Evolutionary conservation across 192 early-diverging fungal species (phyloP).

Genomic region (Mortierella alpina): DNA sequence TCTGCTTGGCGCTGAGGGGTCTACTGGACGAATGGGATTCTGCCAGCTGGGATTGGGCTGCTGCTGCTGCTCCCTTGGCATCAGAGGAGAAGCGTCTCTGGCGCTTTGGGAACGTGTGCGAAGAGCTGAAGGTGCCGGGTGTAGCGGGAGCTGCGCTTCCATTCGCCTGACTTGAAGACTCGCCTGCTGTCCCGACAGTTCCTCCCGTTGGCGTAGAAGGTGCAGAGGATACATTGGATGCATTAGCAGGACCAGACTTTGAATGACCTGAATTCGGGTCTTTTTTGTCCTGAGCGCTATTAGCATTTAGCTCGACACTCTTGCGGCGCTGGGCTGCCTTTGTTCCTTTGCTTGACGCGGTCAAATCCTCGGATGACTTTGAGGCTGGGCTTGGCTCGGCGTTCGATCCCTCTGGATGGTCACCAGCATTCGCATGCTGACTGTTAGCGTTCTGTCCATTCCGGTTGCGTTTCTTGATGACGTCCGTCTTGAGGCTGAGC

Average conservation of each 20-base stretch:
- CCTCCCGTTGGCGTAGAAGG: slow-evolving; percentile 44
- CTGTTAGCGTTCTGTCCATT: slow-evolving; percentile 35
- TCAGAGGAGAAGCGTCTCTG: slow-evolving; percentile 55
- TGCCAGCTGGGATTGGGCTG: slow-evolving; percentile 27
- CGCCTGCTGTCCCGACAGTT: background rate
- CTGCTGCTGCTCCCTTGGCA: slow-evolving; percentile 38
- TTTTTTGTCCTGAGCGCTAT: slow-evolving; percentile 23
- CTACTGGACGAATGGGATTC: slow-evolving; percentile 15
- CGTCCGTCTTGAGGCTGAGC: slow-evolving; percentile 87
- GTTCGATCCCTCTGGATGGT: slow-evolving; percentile 13
- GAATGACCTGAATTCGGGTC: slow-evolving; percentile 23
- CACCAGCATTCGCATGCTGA: slow-evolving; percentile 11
- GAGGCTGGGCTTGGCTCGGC: slow-evolving; percentile 6
- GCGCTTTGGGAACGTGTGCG: slow-evolving; percentile 49
- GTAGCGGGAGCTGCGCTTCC: background rate
- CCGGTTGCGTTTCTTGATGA: slow-evolving; percentile 93
- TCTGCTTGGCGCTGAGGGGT: slow-evolving; percentile 39
- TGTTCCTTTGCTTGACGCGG: slow-evolving; percentile 9
- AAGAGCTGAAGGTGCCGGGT: slow-evolving; percentile 16
- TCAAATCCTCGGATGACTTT: slow-evolving; percentile 29
- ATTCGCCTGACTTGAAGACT: slow-evolving; percentile 4
- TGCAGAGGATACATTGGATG: slow-evolving; percentile 14
- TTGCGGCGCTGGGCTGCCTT: slow-evolving; percentile 40
- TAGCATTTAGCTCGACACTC: slow-evolving; percentile 32
- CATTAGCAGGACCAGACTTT: slow-evolving; percentile 5